phyloP scores from a whole-genome alignment of 371 early-diverging fungal genomes.

The Zychaea mexicana region DNA sequence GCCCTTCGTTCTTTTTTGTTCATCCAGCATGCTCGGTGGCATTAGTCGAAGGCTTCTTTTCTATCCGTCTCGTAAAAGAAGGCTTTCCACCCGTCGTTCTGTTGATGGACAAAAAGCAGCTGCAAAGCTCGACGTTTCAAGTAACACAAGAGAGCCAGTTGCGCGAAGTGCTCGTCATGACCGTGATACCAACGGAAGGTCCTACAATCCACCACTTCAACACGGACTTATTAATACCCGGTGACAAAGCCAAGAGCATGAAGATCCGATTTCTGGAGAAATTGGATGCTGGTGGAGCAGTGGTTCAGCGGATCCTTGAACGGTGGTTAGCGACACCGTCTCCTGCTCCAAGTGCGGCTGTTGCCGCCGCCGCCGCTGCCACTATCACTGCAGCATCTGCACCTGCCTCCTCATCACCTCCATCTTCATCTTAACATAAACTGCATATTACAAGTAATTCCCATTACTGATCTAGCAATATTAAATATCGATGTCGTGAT shows the following conservation, averaged over 20 bases:
- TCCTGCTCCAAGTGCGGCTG: neutral
- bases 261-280: slow-evolving; percentile 60
- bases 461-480: too few species aligned
- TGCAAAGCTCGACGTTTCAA: slow-evolving; percentile 48
- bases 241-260: slow-evolving; percentile 38
- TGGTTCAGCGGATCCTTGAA: slow-evolving; percentile 57
- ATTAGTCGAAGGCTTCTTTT: slow-evolving; percentile 52
- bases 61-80: slow-evolving; percentile 50
- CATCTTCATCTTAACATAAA: too few species aligned
- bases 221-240: slow-evolving; percentile 43
- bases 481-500: too few species aligned
- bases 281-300: slow-evolving; percentile 51
- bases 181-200: slow-evolving; percentile 30
- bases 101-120: slow-evolving; percentile 50
- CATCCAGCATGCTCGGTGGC: slow-evolving; percentile 66
- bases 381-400: neutral
- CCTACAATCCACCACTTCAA: slow-evolving; percentile 39
- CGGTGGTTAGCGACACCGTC: slow-evolving; percentile 42
- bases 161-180: slow-evolving; percentile 54
- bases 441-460: too few species aligned
- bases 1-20: slow-evolving; percentile 39
- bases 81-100: slow-evolving; percentile 46
- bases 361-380: neutral
- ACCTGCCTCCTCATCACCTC: too few species aligned
- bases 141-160: slow-evolving; percentile 38